These are phyloP conservation scores for Raffaelea albimanens DNA, from an alignment of 2,329 filamentous ascomycete species.

Conservation along the genomic window DNA sequence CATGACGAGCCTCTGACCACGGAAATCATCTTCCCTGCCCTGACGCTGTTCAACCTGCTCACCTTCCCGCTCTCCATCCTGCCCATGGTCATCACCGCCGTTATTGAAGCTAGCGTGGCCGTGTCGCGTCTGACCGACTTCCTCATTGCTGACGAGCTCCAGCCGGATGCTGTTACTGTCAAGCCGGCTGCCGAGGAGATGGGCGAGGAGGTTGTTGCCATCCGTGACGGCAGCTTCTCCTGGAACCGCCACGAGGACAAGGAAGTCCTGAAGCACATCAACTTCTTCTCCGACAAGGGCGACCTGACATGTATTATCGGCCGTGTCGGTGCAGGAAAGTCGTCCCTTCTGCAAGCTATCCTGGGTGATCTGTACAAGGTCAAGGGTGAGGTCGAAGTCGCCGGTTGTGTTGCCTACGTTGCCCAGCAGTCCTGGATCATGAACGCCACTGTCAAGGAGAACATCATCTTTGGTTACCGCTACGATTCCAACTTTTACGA, in stretches of 20 bases:
- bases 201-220: constrained; percentile 78
- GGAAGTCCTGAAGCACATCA: constrained; percentile 69
- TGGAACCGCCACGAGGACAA: constrained; percentile 79
- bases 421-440: constrained; percentile 93
- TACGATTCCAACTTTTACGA: constrained; percentile 94
- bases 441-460: constrained; percentile 95
- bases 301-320: constrained; percentile 90
- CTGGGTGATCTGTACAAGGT: constrained; percentile 89
- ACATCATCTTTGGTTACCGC: constrained; percentile 91
- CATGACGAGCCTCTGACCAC: constrained; percentile 74
- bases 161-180: constrained; percentile 67
- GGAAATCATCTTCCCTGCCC: constrained; percentile 88
- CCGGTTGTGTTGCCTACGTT: constrained; percentile 81
- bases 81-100: constrained; percentile 95
- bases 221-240: constrained; percentile 81
- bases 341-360: constrained; percentile 79
- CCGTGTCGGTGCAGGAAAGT: constrained; percentile 90
- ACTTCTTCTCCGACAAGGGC: constrained; percentile 76
- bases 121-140: constrained; percentile 78
- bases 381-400: constrained; percentile 71
- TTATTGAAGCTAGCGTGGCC: constrained; percentile 93
- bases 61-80: constrained; percentile 90
- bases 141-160: constrained; percentile 80
- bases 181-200: constrained; percentile 61
- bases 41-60: constrained; percentile 90